These are phyloP conservation scores for Cryphonectria parasitica DNA, from an alignment of 2,329 filamentous ascomycete species.

Conservation along the genomic window DNA sequence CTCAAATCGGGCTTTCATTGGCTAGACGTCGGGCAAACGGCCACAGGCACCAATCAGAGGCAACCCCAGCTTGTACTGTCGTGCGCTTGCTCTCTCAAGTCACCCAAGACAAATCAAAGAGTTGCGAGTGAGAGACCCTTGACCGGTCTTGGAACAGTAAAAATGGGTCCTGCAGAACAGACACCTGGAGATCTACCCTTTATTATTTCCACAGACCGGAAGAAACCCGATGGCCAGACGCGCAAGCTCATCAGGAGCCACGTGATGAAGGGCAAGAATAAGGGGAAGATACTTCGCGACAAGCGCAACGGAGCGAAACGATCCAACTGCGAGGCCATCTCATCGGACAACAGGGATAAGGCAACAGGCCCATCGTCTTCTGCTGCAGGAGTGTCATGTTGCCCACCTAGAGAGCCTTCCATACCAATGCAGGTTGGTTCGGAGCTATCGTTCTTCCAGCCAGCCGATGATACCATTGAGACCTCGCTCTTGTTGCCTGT, in stretches of 20 bases:
- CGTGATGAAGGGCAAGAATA: slow-evolving; percentile 50
- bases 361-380: not conserved
- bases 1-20: not conserved
- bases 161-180: not conserved
- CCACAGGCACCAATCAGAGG: too few species aligned
- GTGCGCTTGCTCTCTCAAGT: too few species aligned
- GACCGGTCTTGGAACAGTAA: not conserved
- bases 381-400: not conserved
- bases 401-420: not conserved
- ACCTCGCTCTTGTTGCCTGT: slow-evolving; percentile 34
- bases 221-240: slow-evolving; percentile 37
- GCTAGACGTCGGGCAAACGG: not conserved
- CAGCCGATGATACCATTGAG: slow-evolving; percentile 36
- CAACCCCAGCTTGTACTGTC: not conserved
- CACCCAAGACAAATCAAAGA: not conserved
- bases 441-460: slow-evolving; percentile 33
- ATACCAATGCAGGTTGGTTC: slow-evolving; percentile 31
- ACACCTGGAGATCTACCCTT: slow-evolving; percentile 34
- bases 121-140: not conserved
- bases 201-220: slow-evolving; percentile 36
- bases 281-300: slow-evolving; percentile 34
- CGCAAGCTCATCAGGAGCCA: slow-evolving; percentile 45
- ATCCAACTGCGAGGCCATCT: slow-evolving; percentile 7
- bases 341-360: not conserved
- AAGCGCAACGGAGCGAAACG: not conserved